These are phyloP conservation scores for Populus hybrid DNA, from an alignment of 441 rosid genomes.

Conservation along the genomic window DNA sequence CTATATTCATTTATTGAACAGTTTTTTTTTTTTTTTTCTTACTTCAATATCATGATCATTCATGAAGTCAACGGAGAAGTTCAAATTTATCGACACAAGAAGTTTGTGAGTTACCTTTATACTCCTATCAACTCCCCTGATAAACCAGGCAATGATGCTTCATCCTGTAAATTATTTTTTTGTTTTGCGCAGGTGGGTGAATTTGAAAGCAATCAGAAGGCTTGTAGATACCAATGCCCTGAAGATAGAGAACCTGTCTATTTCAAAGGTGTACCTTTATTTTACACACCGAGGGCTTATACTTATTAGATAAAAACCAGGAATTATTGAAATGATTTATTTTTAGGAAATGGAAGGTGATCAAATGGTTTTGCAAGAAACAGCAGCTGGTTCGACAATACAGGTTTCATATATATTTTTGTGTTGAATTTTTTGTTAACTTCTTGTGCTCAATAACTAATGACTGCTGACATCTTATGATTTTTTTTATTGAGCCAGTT, in stretches of 20 bases:
- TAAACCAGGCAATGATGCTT: not conserved
- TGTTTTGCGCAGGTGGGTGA: constrained; percentile 48
- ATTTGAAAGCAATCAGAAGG: constrained; percentile 50
- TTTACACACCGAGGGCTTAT: not conserved
- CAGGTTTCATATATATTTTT: constrained; percentile 18
- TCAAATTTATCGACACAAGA: constrained; percentile 50
- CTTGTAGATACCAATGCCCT: constrained; percentile 46
- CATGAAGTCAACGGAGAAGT: constrained; percentile 41
- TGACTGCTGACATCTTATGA: not conserved
- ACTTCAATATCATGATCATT: constrained; percentile 20
- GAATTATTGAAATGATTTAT: not conserved
- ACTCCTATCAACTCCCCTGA: not conserved
- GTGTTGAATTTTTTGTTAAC: not conserved
- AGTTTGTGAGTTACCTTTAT: constrained; percentile 43
- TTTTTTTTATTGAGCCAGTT: constrained; percentile 33
- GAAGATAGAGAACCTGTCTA: constrained; percentile 28
- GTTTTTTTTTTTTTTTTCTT: not conserved
- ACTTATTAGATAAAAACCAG: not conserved
- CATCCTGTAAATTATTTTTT: constrained; percentile 13
- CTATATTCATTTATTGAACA: not conserved
- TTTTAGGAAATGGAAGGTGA: constrained; percentile 31
- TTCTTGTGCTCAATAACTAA: not conserved
- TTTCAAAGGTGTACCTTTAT: constrained; percentile 29
- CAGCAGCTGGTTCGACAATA: constrained; percentile 33
- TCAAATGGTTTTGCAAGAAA: constrained; percentile 26